phyloP scores from a whole-genome alignment of 768 basidiomycete genomes.

The Mycena albidolilacea region DNA sequence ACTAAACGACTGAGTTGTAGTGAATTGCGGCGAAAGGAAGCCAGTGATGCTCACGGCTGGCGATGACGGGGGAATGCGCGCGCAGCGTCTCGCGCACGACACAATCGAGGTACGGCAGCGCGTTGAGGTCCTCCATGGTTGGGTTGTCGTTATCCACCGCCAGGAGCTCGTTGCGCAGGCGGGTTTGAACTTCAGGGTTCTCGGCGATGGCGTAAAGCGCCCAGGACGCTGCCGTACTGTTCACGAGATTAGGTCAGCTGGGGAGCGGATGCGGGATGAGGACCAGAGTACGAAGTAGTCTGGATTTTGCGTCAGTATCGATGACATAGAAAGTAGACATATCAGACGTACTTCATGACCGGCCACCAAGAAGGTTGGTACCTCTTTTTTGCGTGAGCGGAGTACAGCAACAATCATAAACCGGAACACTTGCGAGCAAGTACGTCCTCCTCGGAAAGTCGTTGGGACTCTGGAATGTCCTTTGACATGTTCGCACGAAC shows the following conservation, averaged over 20 bases:
- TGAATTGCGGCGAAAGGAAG: not conserved
- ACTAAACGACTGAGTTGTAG: not conserved
- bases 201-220: slow-evolving; percentile 68
- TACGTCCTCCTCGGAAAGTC: slow-evolving; percentile 74
- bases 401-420: not conserved
- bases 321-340: too few species aligned
- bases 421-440: slow-evolving; percentile 57
- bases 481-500: slow-evolving; percentile 75
- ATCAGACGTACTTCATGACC: slow-evolving; percentile 61
- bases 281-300: too few species aligned
- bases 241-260: slow-evolving; percentile 42
- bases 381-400: slow-evolving; percentile 56
- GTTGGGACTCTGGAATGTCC: slow-evolving; percentile 67
- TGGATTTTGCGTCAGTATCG: too few species aligned
- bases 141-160: slow-evolving; percentile 68
- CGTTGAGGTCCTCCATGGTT: slow-evolving; percentile 77
- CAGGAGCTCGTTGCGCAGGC: slow-evolving; percentile 72
- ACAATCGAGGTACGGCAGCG: slow-evolving; percentile 77
- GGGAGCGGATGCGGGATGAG: too few species aligned
- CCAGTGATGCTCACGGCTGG: not conserved
- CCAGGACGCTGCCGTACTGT: slow-evolving; percentile 67
- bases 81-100: slow-evolving; percentile 23
- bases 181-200: slow-evolving; percentile 62
- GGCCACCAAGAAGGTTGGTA: slow-evolving; percentile 71
- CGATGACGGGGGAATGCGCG: not conserved